Evolutionary conservation across 495 filamentous ascomycete genomes (phyloP).

Genomic region (Hypoxylon trugodes): DNA sequence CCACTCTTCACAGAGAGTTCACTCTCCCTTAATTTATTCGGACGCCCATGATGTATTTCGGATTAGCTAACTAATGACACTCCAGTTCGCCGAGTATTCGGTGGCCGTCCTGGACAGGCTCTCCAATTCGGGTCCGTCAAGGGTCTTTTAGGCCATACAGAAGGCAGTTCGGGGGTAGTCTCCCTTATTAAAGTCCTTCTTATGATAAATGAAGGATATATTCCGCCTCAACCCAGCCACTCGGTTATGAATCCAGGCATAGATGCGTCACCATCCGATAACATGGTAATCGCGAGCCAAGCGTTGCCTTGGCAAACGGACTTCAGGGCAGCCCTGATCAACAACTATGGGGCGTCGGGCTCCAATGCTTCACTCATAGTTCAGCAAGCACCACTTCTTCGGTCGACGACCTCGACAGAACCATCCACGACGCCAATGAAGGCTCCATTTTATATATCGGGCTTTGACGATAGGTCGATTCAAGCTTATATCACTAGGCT

Average conservation of each 20-base stretch:
- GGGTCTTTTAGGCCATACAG: conserved; percentile 58
- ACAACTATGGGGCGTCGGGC: conserved; percentile 42
- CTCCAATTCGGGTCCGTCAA: conserved; percentile 56
- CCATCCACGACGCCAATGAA: neutral
- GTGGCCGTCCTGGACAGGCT: too few species aligned
- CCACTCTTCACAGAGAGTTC: too few species aligned
- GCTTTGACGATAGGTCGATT: neutral
- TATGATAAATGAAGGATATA: conserved; percentile 53
- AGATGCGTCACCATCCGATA: conserved; percentile 34
- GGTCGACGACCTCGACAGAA: neutral
- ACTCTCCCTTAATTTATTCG: too few species aligned
- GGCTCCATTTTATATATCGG: conserved; percentile 6
- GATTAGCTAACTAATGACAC: too few species aligned
- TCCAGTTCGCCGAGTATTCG: too few species aligned
- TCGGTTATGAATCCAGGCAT: conserved; percentile 47
- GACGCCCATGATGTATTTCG: too few species aligned
- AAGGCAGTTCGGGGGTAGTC: conserved; percentile 53
- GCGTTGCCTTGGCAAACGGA: conserved; percentile 44
- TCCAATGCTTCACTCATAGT: conserved; percentile 35
- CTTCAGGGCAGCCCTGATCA: conserved; percentile 51
- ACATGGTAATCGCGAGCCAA: conserved; percentile 47
- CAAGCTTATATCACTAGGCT: neutral
- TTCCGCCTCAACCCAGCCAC: conserved; percentile 56
- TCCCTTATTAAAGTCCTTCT: conserved; percentile 55
- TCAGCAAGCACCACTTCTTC: conserved; percentile 37